A percentile compares a stretch with the other conserved stretches of the same genome.
Conservation (phyloP, 371 early-diverging fungal genomes). For the Gilbertella persicaria region DNA sequence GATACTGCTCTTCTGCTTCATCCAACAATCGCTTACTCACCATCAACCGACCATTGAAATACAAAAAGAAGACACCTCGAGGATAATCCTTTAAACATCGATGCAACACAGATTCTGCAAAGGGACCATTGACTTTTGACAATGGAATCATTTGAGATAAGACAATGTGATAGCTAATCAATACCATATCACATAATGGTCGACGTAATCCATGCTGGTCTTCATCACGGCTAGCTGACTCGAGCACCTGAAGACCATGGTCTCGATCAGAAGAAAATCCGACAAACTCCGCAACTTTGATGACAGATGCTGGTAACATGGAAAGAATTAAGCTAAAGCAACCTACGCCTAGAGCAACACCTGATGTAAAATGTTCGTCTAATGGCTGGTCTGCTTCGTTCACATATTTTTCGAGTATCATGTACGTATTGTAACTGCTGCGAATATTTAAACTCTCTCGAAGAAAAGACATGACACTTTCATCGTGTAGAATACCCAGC, state of each 20-base stretch:
- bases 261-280: conserved; percentile 72
- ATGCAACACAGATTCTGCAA: conserved; percentile 47
- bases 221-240: conserved; percentile 49
- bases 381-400: conserved; percentile 35
- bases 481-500: conserved; percentile 67
- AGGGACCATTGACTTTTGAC: conserved; percentile 45
- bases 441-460: conserved; percentile 77
- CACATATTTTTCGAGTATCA: conserved; percentile 58
- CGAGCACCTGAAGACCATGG: conserved; percentile 65
- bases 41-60: conserved; percentile 58
- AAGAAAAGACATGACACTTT: conserved; percentile 70
- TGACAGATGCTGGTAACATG: conserved; percentile 50
- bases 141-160: conserved; percentile 61
- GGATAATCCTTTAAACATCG: conserved; percentile 51
- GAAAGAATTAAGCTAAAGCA: conserved; percentile 52
- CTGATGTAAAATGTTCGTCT: conserved; percentile 75
- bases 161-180: conserved; percentile 70
- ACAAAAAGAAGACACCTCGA: conserved; percentile 65
- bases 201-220: conserved; percentile 30
- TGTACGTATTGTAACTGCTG: conserved; percentile 63
- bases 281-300: conserved; percentile 65
- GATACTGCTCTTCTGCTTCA: conserved; percentile 54
- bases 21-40: conserved; percentile 49
- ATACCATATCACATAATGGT: conserved; percentile 61
- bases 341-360: conserved; percentile 72